Evolutionary conservation across 495 filamentous ascomycete species (phyloP), one percentile per base, ranked within the genome.

Genomic region (Staphylotrichum longicolle): DNA sequence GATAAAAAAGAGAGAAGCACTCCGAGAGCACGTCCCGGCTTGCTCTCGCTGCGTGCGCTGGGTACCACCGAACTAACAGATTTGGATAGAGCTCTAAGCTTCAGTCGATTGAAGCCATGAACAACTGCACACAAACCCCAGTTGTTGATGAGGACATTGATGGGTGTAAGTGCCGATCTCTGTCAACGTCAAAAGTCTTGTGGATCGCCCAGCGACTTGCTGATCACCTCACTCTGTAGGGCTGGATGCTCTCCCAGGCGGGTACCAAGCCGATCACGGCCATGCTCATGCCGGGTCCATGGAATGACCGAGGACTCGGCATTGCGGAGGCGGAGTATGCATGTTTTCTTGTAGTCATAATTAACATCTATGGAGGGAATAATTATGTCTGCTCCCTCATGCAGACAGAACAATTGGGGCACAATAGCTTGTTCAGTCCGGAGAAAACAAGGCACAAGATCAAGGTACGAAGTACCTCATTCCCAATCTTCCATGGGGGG

Each of bases 141-240:
- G 50, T 53, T 2, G 50, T 40, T 8, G 50, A 53, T 14, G 50
- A 53, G 50, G 50, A 53, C 15, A 53, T 53, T 10, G 50, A 53
- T 53, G 50, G 50, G 4, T 53, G 50, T 53, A 53, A 53, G 50
- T 53, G 14, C 41, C 41, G 12, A 39, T 39, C 37, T 39, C 41
- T 35, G 37, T 39, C 37, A 39, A 7, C 37, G 10, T 39, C 37
- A 7, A 6, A 10, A 2, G 37, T 39, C 6, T 39, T 39, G 6
- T 10, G 5, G 6, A 39, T 39, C 10, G 37, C 37, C 37, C 6
- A 10, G 10, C 10, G 37, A 10, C 5, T 27, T 35, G 32, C 48
- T 50, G 1, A 50, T 10, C 10, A 48, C 8, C 3, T 10, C 10
- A 14, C 10, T 35, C 32, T 7, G 1, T 34, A 50, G 48, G 32